Evolutionary conservation across 2,329 filamentous ascomycete genomes (phyloP), one percentile per base, ranked within the genome.

Genomic region (Curvularia lunata): DNA sequence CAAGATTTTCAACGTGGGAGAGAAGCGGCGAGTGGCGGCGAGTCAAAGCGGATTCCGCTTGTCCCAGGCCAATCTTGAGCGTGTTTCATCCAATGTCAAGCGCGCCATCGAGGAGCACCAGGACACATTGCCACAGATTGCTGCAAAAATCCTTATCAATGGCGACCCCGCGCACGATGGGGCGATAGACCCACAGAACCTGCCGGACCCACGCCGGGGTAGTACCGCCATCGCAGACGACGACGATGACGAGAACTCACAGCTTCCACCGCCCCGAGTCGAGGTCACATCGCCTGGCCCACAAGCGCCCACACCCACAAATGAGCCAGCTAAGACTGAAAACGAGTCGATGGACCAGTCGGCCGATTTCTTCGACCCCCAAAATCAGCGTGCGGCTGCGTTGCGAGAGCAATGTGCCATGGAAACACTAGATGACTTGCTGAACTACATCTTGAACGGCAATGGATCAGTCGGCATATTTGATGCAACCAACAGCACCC

Each of bases 401-500:
- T 83, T 98, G 28, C 87, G 95, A 64, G 94, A 99, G 74, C 91
- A 96, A 77, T 91, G 96, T 34, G 95, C 95, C 5, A 86, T 97
- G 76, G 91, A 94, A 51, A 98, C 95, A 0, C 80, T 98, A 49
- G 91, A 99, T 69, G 95, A 99, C 73, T 83, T 98, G 8, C 79
- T 99, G 46, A 90, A 97, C 67, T 99, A 96, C 75, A 87, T 99
- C 10, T 82, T 98, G 32, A 83, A 88, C 23, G 84, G 88, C 52
- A 91, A 90, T 27, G 95, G 95, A 46, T 91, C 92, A 28, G 91
- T 98, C 9, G 95, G 95, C 37, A 98, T 99, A 62, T 86, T 99
- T 12, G 95, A 99, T 78, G 95, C 95, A 7, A 99, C 95, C 7
- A 99, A 99, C 80, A 97, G 93, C 80, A 99, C 95, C 0, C 84